Evolutionary conservation across 306 rosid genomes (phyloP).

Genomic region (Casuarina cunninghamiana): DNA sequence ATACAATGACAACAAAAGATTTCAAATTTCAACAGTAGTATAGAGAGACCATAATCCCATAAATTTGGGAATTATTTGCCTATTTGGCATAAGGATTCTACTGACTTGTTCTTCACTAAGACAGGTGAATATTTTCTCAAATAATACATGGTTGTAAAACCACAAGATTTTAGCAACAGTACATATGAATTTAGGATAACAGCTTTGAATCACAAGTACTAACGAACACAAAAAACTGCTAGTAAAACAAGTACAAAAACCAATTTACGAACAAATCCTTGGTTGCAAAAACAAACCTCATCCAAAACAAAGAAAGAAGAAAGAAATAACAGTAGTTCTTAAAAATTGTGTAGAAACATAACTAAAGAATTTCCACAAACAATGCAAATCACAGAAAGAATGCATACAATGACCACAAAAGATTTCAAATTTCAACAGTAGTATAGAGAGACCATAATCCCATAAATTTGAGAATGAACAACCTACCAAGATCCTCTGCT

Average conservation of each 20-base stretch:
- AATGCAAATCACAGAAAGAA: background rate
- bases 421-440: background rate
- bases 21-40: background rate
- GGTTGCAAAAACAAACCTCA: background rate
- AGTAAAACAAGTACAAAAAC: background rate
- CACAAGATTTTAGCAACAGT: background rate
- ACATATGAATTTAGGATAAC: background rate
- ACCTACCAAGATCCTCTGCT: constrained; percentile 98
- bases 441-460: constrained; percentile 1
- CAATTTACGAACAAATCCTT: background rate
- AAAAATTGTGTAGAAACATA: background rate
- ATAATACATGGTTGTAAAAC: background rate
- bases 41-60: constrained; percentile 2
- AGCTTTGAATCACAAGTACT: background rate
- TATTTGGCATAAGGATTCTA: background rate
- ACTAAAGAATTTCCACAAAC: constrained; percentile 3
- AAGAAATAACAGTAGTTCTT: background rate
- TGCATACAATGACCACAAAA: background rate
- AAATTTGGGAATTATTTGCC: background rate
- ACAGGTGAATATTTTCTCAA: background rate
- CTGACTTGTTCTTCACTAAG: background rate
- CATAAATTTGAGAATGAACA: constrained; percentile 1
- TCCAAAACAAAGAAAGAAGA: background rate
- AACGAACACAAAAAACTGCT: background rate
- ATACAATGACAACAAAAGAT: constrained; percentile 4